Conservation (phyloP, 2,329 filamentous ascomycete species). For the Apiospora malaysiana region DNA sequence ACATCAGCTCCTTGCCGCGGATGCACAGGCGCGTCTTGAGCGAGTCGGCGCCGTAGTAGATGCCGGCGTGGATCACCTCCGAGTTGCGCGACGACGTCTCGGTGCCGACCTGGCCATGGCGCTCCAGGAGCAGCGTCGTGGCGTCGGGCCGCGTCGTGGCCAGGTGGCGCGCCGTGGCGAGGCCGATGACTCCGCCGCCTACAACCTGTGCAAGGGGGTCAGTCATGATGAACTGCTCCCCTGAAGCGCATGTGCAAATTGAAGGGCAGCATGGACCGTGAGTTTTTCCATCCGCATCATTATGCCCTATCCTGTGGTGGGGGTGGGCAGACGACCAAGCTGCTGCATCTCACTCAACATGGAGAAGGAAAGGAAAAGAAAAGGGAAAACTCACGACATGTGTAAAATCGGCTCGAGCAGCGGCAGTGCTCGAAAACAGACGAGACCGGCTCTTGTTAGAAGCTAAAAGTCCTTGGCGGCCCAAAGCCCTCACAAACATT, state of each 20-base stretch:
- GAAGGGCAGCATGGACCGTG: neutral
- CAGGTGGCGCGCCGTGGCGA: conserved; percentile 78
- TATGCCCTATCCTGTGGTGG: neutral
- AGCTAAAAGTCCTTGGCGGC: conserved; percentile 21
- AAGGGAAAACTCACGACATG: conserved; percentile 41
- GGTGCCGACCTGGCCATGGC: conserved; percentile 75
- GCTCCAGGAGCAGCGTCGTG: conserved; percentile 80
- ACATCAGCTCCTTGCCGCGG: conserved; percentile 76
- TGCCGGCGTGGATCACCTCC: conserved; percentile 94
- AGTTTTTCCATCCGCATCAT: neutral
- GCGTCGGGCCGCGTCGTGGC: conserved; percentile 63
- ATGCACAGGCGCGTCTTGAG: conserved; percentile 89
- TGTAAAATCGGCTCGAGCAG: conserved; percentile 40
- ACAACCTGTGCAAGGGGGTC: conserved; percentile 50
- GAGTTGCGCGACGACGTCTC: conserved; percentile 92
- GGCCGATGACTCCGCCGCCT: conserved; percentile 72
- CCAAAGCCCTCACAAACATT: conserved; percentile 23
- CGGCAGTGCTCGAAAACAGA: conserved; percentile 38
- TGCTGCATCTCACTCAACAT: neutral
- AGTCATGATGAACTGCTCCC: neutral
- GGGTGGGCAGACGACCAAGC: neutral
- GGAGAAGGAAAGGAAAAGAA: too few relatives aligned
- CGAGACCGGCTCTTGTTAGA: conserved; percentile 20
- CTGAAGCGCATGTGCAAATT: neutral
- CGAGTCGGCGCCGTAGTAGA: conserved; percentile 81